Evolutionary conservation across 495 filamentous ascomycete genomes (phyloP).

Genomic region (Trichoderma parareesei): DNA sequence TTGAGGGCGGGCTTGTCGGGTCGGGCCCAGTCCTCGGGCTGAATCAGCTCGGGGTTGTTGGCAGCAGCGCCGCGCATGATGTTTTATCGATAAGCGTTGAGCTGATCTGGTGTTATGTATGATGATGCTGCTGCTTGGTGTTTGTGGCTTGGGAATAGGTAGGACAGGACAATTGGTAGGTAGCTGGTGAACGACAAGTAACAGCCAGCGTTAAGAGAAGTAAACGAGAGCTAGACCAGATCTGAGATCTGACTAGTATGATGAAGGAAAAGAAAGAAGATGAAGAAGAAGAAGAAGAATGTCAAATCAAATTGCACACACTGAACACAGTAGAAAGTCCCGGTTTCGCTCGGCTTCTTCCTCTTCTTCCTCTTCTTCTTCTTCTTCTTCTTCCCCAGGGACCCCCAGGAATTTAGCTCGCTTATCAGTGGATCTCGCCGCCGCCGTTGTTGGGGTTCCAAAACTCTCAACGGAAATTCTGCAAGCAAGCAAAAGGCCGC

Average conservation of each 20-base stretch:
- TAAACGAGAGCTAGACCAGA: too few species aligned
- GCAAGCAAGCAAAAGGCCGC: too few species aligned
- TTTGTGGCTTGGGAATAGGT: too few species aligned
- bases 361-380: too few species aligned
- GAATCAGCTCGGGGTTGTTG: slow-evolving; percentile 4
- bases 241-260: too few species aligned
- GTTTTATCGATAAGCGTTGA: not conserved
- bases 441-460: not conserved
- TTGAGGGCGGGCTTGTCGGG: not conserved
- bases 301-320: not conserved
- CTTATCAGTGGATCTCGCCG: not conserved
- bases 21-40: slow-evolving; percentile 9
- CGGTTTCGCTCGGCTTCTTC: too few species aligned
- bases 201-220: too few species aligned
- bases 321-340: not conserved
- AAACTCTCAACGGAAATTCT: not conserved
- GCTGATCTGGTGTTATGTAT: too few species aligned
- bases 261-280: too few species aligned
- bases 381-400: not conserved
- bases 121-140: not conserved
- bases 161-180: not conserved
- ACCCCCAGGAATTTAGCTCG: not conserved
- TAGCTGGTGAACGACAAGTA: not conserved
- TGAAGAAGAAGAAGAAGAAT: not conserved
- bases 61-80: not conserved